Base-by-base conservation (phyloP, 2,329 filamentous ascomycete genomes). In the Fusarium sp. region DNA sequence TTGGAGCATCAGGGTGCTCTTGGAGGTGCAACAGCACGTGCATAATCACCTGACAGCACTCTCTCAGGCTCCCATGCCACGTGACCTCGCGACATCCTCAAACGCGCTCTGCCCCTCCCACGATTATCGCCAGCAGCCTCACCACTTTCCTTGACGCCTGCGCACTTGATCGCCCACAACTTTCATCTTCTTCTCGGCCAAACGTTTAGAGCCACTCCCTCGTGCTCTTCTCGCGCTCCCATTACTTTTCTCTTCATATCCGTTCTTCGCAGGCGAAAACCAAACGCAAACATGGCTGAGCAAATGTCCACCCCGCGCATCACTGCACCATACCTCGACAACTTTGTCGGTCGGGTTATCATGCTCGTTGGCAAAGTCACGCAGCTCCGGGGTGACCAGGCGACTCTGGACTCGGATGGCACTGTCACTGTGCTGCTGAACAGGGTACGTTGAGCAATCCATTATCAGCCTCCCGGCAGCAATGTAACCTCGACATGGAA, bases 281-380 rank as follows among this genome's bases (percentile, higher is more conserved):
- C 68, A 72, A 76, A 68, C 18, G 54, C 61, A 35, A 85, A 68
- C 74, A 96, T 96, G 93, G 88, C 83, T 16, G 83, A 95, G 80
- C 86, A 92, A 78, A 92, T 86, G 69, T 88, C 88, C 29, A 90
- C 95, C 58, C 96, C 97, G 33, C 95, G 97, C 83, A 91, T 98
- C 82, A 94, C 94, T 57, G 93, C 93, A 63, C 85, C 88, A 45
- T 93, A 96, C 84, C 92, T 98, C 67, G 91, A 95, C 81, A 88
- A 88, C 80, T 97, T 95, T 85, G 88, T 92, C 75, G 87, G 88
- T 76, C 89, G 90, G 75, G 94, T 93, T 72, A 94, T 98, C 72
- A 95, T 95, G 78, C 87, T 98, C 65, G 88, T 97, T 6, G 97
- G 97, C 79, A 95, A 93, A 79, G 95, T 98, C 56, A 89, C 90